Base-by-base conservation (phyloP, 129 eudicot genomes). In the Tagetes patula region DNA sequence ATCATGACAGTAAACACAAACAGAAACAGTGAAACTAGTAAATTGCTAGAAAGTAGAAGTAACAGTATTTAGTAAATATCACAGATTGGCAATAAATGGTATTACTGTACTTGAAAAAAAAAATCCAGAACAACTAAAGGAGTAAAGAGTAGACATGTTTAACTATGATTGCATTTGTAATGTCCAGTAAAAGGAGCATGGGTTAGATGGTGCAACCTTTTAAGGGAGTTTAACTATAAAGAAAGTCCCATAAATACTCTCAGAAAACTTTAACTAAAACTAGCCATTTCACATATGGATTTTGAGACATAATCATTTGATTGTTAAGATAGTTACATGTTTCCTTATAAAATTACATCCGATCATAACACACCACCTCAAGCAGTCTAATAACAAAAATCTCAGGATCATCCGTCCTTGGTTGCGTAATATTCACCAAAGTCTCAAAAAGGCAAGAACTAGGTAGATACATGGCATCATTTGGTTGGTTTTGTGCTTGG, bases 111-210 rank as follows among this genome's bases (percentile, higher is more conserved):
- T 6, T 47, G 59, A 4, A 60, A 43, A 14, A 14, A 43, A 33
- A 67, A 49, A 73, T 27, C 36, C 36, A 77, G 75, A 37, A 37
- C 13, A 77, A 31, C 65, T 8, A 38, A 67, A 43, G 34, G 43
- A 31, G 54, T 8, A 38, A 67, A 43, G 34, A 34, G 48, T 46
- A 20, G 39, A 76, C 36, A 52, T 37, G 63, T 61, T 59, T 77
- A 76, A 55, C 75, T 20, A 55, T 53, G 52, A 56, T 69, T 58
- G 74, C 62, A 76, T 58, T 76, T 41, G 55, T 52, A 37, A 10
- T 68, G 49, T 49, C 58, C 69, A 67, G 74, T 46, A 34, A 36
- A 42, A 59, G 55, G 67, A 65, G 65, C 38, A 3, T 66, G 69
- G 62, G 60, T 43, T 32, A 12, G 8, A 63, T 63, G 49, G 41